phyloP scores from a whole-genome alignment of 139 green algal species.

The Chlamydomonas eustigma region DNA sequence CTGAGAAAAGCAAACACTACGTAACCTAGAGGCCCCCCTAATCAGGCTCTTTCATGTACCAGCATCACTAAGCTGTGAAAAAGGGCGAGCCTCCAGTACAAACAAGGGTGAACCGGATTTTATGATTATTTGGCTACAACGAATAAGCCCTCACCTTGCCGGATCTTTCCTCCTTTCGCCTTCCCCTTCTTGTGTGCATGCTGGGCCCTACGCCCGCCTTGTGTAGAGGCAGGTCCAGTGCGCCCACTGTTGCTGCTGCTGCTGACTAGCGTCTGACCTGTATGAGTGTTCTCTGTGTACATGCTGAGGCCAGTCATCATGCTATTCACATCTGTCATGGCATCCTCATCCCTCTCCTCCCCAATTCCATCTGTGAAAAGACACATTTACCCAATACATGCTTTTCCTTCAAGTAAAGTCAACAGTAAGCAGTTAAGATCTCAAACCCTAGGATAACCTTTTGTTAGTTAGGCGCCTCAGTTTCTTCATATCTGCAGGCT shows the following conservation, averaged over 20 bases:
- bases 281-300: conserved; percentile 25
- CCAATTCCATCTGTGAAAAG: not conserved
- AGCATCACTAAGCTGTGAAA: not conserved
- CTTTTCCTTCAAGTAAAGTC: too few relatives aligned
- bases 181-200: conserved; percentile 15
- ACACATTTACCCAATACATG: too few relatives aligned
- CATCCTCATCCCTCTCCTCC: conserved; percentile 3
- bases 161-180: conserved; percentile 16
- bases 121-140: not conserved
- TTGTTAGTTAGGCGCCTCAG: too few relatives aligned
- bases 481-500: too few relatives aligned
- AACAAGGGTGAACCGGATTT: not conserved
- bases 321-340: conserved; percentile 7
- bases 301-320: conserved; percentile 10
- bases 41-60: not conserved
- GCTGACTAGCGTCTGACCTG: conserved; percentile 1
- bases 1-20: not conserved
- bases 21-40: not conserved
- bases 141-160: not conserved
- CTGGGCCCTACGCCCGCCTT: not conserved
- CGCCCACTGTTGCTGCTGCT: not conserved
- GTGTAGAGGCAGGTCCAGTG: not conserved
- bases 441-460: too few relatives aligned
- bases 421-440: too few relatives aligned
- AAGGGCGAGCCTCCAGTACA: not conserved